A percentile compares a stretch with the other conserved stretches of the same genome.
Evolutionary conservation across 129 eudicot genomes (phyloP).

Genomic region (Helichrysum umbraculigerum): DNA sequence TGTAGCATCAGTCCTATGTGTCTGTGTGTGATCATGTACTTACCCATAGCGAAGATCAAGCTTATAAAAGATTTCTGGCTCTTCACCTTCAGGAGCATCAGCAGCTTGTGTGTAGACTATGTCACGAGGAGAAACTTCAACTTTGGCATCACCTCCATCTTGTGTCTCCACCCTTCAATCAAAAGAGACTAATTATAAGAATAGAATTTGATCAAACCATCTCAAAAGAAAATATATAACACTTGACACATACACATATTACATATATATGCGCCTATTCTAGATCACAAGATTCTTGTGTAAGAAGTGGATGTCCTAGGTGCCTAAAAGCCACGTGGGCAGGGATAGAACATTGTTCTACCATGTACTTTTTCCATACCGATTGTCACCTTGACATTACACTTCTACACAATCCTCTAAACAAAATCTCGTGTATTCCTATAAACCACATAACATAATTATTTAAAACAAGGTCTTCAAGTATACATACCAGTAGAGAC

Average conservation of each 20-base stretch:
- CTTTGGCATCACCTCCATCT: slow-evolving; percentile 97
- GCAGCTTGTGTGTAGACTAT: slow-evolving; percentile 82
- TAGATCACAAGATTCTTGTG: slow-evolving; percentile 9
- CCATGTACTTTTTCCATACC: not conserved
- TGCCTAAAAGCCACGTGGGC: not conserved
- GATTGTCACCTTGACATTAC: slow-evolving; percentile 3
- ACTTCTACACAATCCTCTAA: not conserved
- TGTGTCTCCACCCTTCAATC: slow-evolving; percentile 88
- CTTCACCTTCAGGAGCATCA: slow-evolving; percentile 67
- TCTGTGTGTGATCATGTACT: not conserved
- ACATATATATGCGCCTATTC: not conserved
- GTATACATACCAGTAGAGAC: slow-evolving; percentile 74
- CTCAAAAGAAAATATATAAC: not conserved
- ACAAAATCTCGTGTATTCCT: not conserved
- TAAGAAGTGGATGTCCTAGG: not conserved
- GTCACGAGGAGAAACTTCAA: slow-evolving; percentile 97
- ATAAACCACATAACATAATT: not conserved
- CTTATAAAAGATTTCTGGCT: slow-evolving; percentile 66
- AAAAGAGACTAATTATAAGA: slow-evolving; percentile 19
- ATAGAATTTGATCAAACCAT: not conserved
- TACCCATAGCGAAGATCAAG: slow-evolving; percentile 99
- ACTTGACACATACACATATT: not conserved
- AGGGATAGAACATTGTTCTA: slow-evolving; percentile 5
- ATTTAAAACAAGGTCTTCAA: not conserved
- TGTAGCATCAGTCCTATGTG: not conserved